A percentile compares a stretch with the other conserved stretches of the same genome.
Evolutionary conservation across 805 yeast species (phyloP).

Genomic region (Barnettozyma californica): DNA sequence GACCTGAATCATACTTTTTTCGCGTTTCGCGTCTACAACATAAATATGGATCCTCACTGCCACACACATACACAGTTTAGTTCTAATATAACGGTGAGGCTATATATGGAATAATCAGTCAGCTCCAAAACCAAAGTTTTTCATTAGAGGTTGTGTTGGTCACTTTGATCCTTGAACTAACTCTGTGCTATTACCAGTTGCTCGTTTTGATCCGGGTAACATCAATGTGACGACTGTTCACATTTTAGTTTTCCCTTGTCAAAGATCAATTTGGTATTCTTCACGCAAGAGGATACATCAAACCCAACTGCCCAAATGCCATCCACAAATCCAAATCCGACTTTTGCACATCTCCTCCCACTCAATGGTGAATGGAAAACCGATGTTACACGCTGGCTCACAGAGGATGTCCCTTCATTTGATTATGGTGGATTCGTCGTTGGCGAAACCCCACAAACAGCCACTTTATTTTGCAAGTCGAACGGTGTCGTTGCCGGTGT

Average conservation of each 20-base stretch:
- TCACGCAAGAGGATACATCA: neutral
- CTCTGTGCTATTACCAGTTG: neutral
- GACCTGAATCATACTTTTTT: no score
- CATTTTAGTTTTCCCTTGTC: neutral
- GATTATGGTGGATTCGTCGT: slow-evolving; percentile 95
- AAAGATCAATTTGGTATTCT: no score
- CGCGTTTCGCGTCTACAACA: neutral
- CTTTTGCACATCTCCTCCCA: slow-evolving; percentile 57
- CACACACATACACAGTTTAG: no score
- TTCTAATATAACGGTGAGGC: neutral
- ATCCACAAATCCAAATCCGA: slow-evolving; percentile 13
- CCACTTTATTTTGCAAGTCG: slow-evolving; percentile 76
- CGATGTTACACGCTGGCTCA: slow-evolving; percentile 66
- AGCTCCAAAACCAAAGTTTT: no score
- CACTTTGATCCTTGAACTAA: neutral
- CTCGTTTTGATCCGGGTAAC: neutral
- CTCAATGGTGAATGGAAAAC: slow-evolving; percentile 76
- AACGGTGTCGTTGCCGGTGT: slow-evolving; percentile 78
- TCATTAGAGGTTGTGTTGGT: no score
- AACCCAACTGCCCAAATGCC: slow-evolving; percentile 1
- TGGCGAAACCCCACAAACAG: slow-evolving; percentile 67
- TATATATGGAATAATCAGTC: neutral
- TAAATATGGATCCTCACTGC: no score
- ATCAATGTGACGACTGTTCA: neutral
- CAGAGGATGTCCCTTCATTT: slow-evolving; percentile 89